Conservation (phyloP, 805 yeast genomes). For the Saccharomycopsis babjevae region DNA sequence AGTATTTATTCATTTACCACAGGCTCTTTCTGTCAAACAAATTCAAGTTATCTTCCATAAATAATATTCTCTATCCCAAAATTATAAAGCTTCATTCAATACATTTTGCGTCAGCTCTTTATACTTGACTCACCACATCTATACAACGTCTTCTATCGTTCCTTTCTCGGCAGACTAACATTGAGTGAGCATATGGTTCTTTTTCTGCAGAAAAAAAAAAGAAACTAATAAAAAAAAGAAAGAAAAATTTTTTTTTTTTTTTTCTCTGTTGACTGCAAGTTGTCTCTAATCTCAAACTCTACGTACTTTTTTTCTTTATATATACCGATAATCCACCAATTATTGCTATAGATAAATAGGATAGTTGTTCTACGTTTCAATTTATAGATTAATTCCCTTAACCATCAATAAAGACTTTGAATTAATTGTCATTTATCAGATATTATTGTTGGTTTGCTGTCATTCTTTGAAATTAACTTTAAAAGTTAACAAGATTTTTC, state of each 20-base stretch:
- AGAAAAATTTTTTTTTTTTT: not conserved
- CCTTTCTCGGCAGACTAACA: too few species aligned
- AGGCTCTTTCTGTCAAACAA: too few species aligned
- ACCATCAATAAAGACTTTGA: constrained; percentile 13
- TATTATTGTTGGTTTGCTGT: not conserved
- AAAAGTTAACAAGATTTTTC: too few species aligned
- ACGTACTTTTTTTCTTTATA: not conserved
- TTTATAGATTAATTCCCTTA: not conserved
- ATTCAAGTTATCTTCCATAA: too few species aligned
- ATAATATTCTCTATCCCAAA: too few species aligned
- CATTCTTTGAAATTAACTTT: not conserved
- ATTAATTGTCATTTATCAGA: constrained; percentile 17
- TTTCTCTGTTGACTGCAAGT: not conserved
- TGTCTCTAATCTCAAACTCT: not conserved
- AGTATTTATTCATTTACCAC: too few species aligned
- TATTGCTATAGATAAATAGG: not conserved
- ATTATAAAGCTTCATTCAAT: too few species aligned
- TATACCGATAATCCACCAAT: not conserved
- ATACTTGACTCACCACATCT: too few species aligned
- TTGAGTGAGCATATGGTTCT: constrained; percentile 4
- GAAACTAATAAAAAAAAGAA: not conserved
- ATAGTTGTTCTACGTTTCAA: not conserved
- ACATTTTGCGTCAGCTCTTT: not conserved
- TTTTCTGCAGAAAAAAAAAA: not conserved
- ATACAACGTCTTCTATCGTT: too few species aligned